Conservation (phyloP, 2,329 filamentous ascomycete species). For the Hypomyces perniciosus region DNA sequence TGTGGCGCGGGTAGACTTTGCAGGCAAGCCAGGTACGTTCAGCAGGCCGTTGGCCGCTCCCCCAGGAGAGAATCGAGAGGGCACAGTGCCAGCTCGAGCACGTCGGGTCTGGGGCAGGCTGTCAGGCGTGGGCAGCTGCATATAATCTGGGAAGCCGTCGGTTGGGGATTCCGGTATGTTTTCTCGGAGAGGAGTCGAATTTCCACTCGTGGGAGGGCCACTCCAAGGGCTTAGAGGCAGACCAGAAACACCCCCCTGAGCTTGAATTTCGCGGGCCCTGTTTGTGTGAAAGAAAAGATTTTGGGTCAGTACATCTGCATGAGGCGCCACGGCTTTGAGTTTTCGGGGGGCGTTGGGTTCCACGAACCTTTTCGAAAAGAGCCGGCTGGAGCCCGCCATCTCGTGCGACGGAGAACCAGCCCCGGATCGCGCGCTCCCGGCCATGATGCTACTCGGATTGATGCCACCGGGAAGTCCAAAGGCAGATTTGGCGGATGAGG, state of each 20-base stretch:
- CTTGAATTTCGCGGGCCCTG: constrained; percentile 93
- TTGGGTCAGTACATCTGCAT: neutral
- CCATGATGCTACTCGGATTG: constrained; percentile 53
- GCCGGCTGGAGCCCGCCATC: constrained; percentile 60
- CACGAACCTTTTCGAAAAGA: constrained; percentile 88
- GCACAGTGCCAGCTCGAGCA: constrained; percentile 89
- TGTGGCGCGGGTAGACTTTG: constrained; percentile 78
- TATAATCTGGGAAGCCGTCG: constrained; percentile 90
- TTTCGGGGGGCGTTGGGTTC: constrained; percentile 10
- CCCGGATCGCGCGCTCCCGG: constrained; percentile 64
- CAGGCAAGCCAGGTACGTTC: constrained; percentile 51
- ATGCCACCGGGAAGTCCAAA: constrained; percentile 63
- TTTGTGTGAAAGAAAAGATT: neutral
- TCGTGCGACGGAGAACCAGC: constrained; percentile 97
- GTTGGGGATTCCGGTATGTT: constrained; percentile 96
- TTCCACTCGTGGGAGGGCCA: constrained; percentile 91
- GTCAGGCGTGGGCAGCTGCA: constrained; percentile 62
- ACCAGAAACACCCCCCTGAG: constrained; percentile 78
- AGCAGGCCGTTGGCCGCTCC: constrained; percentile 56
- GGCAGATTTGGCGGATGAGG: constrained; percentile 60
- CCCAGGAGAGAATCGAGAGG: constrained; percentile 82
- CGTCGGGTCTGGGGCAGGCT: constrained; percentile 65
- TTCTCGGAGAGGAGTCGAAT: constrained; percentile 92
- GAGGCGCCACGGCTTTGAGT: neutral
- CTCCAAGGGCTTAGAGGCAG: constrained; percentile 74